Evolutionary conservation across 192 early-diverging fungal genomes (phyloP), one percentile per base, ranked within the genome.

Genomic region (Coemansia sp.): DNA sequence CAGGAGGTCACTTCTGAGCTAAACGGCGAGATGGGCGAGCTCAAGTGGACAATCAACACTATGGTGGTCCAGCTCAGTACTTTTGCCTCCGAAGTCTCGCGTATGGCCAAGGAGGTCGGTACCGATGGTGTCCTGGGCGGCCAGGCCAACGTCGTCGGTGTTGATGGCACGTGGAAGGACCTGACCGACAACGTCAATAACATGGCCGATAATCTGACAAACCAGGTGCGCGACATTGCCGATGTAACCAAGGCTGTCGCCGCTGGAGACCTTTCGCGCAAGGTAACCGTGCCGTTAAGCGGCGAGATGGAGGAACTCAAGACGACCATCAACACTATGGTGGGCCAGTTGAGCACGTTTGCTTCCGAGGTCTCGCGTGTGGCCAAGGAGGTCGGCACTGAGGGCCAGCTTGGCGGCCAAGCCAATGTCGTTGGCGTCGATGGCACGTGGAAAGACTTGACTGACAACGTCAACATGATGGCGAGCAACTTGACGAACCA

Each of bases 391-490:
- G 82, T 86, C 49, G 81, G 84, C 3, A 82, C 83, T 0, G 63
- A 84, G 6, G 83, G 83, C 16, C 61, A 50, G 0, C 57, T 84
- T 1, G 83, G 83, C 21, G 83, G 83, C 10, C 68, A 78, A 18
- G 81, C 83, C 5, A 67, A 69, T 12, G 81, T 86, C 9, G 69
- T 70, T 32, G 62, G 62, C 63, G 72, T 86, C 4, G 84, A 71
- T 11, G 85, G 86, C 4, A 87, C 82, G 1, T 87, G 85, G 87
- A 81, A 74, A 11, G 81, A 77, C 33, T 57, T 87, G 0, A 86
- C 84, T 0, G 86, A 84, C 54, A 85, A 82, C 29, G 85, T 88
- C 32, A 88, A 88, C 64, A 80, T 67, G 4, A 88, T 88, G 87
- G 85, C 82, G 0, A 62, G 46, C 2, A 88, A 86, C 64, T 58